These are phyloP conservation scores for Deinandra increscens DNA, from an alignment of 129 eudicot species.

Conservation along the genomic window DNA sequence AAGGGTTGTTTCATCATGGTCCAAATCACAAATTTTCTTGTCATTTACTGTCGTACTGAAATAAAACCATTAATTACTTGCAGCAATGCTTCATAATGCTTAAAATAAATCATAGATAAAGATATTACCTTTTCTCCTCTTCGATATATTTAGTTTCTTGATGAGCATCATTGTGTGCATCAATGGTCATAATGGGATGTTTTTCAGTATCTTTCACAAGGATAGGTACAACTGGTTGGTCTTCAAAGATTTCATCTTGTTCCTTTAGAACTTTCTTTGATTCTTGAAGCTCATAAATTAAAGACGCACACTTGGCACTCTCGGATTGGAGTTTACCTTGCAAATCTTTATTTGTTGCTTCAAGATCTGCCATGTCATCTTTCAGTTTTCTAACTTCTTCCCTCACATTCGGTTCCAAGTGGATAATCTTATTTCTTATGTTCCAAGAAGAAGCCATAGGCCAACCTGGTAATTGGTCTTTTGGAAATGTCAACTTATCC, in stretches of 20 bases:
- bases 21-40: conserved; percentile 19
- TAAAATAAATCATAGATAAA: background rate
- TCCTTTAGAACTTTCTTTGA: conserved; percentile 35
- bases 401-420: conserved; percentile 29
- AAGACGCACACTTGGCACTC: conserved; percentile 30
- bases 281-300: conserved; percentile 48
- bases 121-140: conserved; percentile 59
- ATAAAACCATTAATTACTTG: conserved; percentile 18
- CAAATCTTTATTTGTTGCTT: conserved; percentile 36
- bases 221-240: conserved; percentile 36
- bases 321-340: conserved; percentile 39
- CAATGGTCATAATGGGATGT: conserved; percentile 38
- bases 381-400: conserved; percentile 35
- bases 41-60: conserved; percentile 51
- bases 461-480: conserved; percentile 38
- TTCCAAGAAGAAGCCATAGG: conserved; percentile 40
- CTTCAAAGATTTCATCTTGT: conserved; percentile 31
- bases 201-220: conserved; percentile 42
- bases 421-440: conserved; percentile 32
- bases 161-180: conserved; percentile 40
- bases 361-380: conserved; percentile 34
- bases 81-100: conserved; percentile 7
- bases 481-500: conserved; percentile 27
- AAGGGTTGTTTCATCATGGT: conserved; percentile 40
- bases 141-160: conserved; percentile 38